Base-by-base conservation (phyloP, 768 basidiomycete genomes). In the Russula ochroleuca region DNA sequence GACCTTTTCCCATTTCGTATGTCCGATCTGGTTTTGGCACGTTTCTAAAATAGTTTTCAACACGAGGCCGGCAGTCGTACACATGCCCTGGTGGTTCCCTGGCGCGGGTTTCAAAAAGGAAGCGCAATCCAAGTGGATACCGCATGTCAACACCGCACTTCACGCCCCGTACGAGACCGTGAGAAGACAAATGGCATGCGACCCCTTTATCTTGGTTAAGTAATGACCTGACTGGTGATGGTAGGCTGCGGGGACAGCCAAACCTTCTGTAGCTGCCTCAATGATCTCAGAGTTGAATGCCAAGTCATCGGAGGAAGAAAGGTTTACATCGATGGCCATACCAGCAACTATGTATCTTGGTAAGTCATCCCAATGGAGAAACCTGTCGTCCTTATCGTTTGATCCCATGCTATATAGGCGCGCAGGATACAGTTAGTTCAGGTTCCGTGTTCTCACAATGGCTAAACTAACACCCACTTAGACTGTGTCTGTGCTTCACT, bases 71-170 rank as follows among this genome's bases (percentile, higher is more conserved):
- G 2, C 14, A 69, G 53, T 70, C 10, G 61, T 62, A 7, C 53
- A 70, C 38, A 48, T 70, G 21, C 69, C 70, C 7, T 59, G 40
- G 33, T 72, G 67, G 67, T 63, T 71, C 28, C 70, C 70, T 19
- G 69, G 70, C 9, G 66, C 61, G 13, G 59, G 64, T 0, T 71
- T 70, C 59, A 64, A 66, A 31, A 70, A 64, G 21, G 41, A 63
- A 35, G 70, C 67, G 0, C 52, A 55, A 19, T 31, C 11, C 19
- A 31, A 43, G 10, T 67, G 65, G 70, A 47, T 55, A n/a, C 38
- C 59, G 33, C 52, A 56, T 14, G 65, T 72, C 0, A 15, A 52
- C 19, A 47, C 62, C 33, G 61, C 68, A 48, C 58, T 65, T 13
- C 43, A 66, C 15, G 47, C 63, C 5, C 65, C 72, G 1, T 71